Base-by-base conservation (phyloP, 2,329 filamentous ascomycete species). In the Stagonosporopsis chrysanthemi region DNA sequence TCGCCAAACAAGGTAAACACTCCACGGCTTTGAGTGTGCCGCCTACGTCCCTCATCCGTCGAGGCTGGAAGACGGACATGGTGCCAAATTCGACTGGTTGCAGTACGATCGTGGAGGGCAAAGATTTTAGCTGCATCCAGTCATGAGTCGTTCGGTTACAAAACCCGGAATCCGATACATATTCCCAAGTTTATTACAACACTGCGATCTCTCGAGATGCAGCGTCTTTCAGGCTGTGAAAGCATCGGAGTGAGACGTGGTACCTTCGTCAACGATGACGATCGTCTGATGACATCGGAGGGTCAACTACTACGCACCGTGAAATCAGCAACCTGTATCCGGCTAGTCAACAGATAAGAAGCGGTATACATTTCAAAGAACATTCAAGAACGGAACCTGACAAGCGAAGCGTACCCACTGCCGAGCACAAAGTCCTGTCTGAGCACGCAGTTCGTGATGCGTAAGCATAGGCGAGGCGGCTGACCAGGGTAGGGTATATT, bases 381-480 rank as follows among this genome's bases (percentile, higher is more conserved):
- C 8, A 15, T 11, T 42, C 31, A 28, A 31, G n/a, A 47, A 33
- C 31, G 26, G 26, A 36, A 49, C 49, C 48, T 35, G 48, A 52
- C 48, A 44, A 40, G 54, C 48, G 35, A 31, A 45, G 31, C 15
- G 43, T 38, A 28, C 29, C 19, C 42, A 8, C 42, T 39, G 12
- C 48, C 42, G n/a, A 48, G 51, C 43, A 44, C 54, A 26, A 36
- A 44, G 31, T 40, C n/a, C 33, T 23, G 17, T 29, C 39, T 33
- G 48, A 44, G 43, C 43, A 42, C 26, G 43, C 36, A 40, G 19
- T 40, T 35, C 40, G 43, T 52, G 36, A 47, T 52, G 29, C 47
- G 39, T 55, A 43, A 56, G 42, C 48, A 33, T 29, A 56, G 52
- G 54, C 54, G 54, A 56, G 31, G 31, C 38, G 14, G 29, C 14